Evolutionary conservation across 805 yeast species (phyloP), one percentile per base, ranked within the genome.

Genomic region (Zygotorulaspora danielsina): DNA sequence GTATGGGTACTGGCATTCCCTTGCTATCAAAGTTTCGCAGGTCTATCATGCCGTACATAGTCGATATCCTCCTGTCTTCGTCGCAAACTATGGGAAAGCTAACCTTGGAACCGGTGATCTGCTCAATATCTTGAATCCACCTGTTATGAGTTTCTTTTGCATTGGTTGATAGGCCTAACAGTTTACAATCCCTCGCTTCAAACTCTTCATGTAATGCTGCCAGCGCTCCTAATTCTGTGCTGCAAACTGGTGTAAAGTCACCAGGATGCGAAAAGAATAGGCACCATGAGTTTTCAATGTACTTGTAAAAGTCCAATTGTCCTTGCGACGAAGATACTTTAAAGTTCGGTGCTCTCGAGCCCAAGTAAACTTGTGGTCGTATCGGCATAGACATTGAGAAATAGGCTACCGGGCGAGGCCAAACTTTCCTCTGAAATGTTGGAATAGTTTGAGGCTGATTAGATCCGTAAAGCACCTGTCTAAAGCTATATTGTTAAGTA

Each of bases 231-330:
- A 81, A 69, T 62, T 81, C 88, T 36, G 88, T 81, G 48, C 87
- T 81, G 61, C 88, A 81, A 34, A 81, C 84, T 24, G 88, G 88
- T 15, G 88, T 81, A 69, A 77, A 81, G 59, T 81, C 87, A 49
- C 79, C 86, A 40, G 88, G 88, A 59, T 81, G 87, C 21, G 84
- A 77, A 66, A 81, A 81, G 46, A 81, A 70, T 28, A 81, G 76
- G 32, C 70, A 72, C 87, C 88, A 81, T 41, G 70, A 64, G 55
- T 71, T 69, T 24, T 79, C 84, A 42, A 75, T 69, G 64, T 65
- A 81, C 44, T 76, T 74, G 63, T 80, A 81, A 68, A 81, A 79
- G 46, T 73, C 72, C 45, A 81, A 69, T 45, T 72, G 69, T 38
- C 87, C 87, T 49, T 69, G 66, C 21, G 86, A 78, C 34, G 86